A percentile compares a stretch with the other conserved stretches of the same genome.
Conservation (phyloP, 441 rosid genomes). For the Pelargonium fulgidum region DNA sequence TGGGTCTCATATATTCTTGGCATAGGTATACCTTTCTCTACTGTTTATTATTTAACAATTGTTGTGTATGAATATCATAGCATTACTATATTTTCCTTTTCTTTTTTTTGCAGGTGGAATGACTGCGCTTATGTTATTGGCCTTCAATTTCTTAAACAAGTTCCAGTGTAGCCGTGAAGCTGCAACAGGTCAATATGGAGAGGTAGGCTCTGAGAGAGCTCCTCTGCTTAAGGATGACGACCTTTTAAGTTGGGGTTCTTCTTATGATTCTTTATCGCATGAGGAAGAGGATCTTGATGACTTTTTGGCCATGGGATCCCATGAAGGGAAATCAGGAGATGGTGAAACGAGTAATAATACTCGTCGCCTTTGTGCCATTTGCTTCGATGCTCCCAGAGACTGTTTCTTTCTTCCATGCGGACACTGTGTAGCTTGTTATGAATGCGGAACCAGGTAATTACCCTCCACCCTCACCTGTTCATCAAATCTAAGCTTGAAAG, state of each 20-base stretch:
- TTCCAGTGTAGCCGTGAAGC: conserved; percentile 36
- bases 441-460: conserved; percentile 77
- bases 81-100: conserved; percentile 4
- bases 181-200: conserved; percentile 30
- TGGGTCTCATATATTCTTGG: conserved; percentile 86
- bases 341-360: conserved; percentile 63
- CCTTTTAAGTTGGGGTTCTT: conserved; percentile 90
- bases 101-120: conserved; percentile 46
- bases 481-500: background rate
- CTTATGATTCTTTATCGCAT: conserved; percentile 68
- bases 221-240: conserved; percentile 94
- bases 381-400: conserved; percentile 96
- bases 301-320: conserved; percentile 29
- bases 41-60: conserved; percentile 9
- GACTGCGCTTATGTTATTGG: conserved; percentile 56
- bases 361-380: conserved; percentile 81
- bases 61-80: conserved; percentile 9
- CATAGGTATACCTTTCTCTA: conserved; percentile 44
- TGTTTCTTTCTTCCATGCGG: conserved; percentile 99
- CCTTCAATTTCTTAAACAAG: conserved; percentile 57
- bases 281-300: conserved; percentile 70
- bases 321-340: conserved; percentile 42
- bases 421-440: conserved; percentile 83
- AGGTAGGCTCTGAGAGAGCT: conserved; percentile 42
- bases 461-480: conserved; percentile 2